A percentile compares a stretch with the other conserved stretches of the same genome.
Conservation (phyloP, 805 yeast genomes). For the Blastobotrys mokoenaii region DNA sequence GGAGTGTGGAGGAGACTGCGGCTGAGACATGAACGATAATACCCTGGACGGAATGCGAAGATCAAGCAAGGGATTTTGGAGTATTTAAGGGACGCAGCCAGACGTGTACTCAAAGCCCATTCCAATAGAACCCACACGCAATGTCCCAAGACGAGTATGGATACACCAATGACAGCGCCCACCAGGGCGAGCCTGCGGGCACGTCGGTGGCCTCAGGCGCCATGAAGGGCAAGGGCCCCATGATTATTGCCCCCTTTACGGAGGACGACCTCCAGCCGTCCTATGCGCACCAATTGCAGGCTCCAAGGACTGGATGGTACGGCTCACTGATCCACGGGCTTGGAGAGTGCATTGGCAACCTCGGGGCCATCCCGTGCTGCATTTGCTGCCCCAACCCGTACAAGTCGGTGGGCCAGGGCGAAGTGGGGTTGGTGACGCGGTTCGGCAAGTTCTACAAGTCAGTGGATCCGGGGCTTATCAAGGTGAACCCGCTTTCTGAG, state of each 20-base stretch:
- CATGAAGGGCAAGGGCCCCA: constrained; percentile 10
- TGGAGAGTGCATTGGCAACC: constrained; percentile 43
- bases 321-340: constrained; percentile 25
- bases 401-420: constrained; percentile 53
- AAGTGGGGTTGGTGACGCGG: constrained; percentile 57
- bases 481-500: constrained; percentile 60
- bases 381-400: constrained; percentile 52
- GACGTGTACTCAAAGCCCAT: too few relatives aligned
- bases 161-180: neutral
- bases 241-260: constrained; percentile 22
- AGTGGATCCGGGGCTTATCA: constrained; percentile 61
- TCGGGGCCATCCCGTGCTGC: constrained; percentile 50
- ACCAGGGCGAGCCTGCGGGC: too few relatives aligned
- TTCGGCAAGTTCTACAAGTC: constrained; percentile 59
- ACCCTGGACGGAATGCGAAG: too few relatives aligned
- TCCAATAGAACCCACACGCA: too few relatives aligned
- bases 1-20: too few relatives aligned
- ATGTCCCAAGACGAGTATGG: constrained; percentile 9
- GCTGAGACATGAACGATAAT: too few relatives aligned
- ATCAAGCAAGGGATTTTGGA: too few relatives aligned
- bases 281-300: constrained; percentile 30
- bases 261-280: constrained; percentile 23
- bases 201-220: neutral
- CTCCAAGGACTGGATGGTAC: constrained; percentile 30
- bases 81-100: too few relatives aligned